Evolutionary conservation across 495 filamentous ascomycete species (phyloP).

Genomic region (Mycothermus thermophilus): DNA sequence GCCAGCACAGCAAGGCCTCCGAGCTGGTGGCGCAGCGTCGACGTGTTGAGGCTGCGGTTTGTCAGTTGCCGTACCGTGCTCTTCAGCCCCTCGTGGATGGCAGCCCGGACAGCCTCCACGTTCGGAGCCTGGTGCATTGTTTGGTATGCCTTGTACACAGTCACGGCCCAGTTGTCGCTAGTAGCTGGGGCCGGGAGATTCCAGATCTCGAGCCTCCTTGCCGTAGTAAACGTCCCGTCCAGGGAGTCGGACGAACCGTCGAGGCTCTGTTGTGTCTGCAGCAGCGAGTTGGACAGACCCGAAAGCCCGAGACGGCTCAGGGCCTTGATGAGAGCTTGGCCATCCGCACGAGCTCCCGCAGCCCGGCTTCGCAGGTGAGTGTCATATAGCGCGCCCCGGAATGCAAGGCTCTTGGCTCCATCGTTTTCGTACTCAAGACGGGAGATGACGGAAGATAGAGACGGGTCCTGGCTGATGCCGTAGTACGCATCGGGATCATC

Average conservation of each 20-base stretch:
- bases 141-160: conserved; percentile 69
- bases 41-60: conserved; percentile 41
- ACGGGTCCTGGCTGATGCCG: conserved; percentile 69
- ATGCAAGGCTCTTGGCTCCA: conserved; percentile 75
- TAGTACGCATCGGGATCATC: conserved; percentile 96
- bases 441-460: conserved; percentile 59
- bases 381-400: conserved; percentile 84
- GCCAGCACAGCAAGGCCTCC: conserved; percentile 62
- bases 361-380: conserved; percentile 52
- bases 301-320: conserved; percentile 54
- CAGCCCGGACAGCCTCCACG: conserved; percentile 30
- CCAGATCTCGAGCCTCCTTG: conserved; percentile 82
- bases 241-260: conserved; percentile 41
- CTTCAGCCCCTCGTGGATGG: conserved; percentile 51
- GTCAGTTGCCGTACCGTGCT: conserved; percentile 46
- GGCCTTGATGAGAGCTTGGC: conserved; percentile 43
- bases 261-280: conserved; percentile 46
- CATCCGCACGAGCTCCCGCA: conserved; percentile 27
- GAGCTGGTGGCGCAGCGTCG: conserved; percentile 48
- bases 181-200: conserved; percentile 62
- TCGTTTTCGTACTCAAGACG: conserved; percentile 84
- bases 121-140: conserved; percentile 55
- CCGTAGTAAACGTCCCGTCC: conserved; percentile 64
- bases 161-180: conserved; percentile 46
- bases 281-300: conserved; percentile 57